These are phyloP conservation scores for Tolypocladium guangdongense DNA, from an alignment of 2,329 filamentous ascomycete genomes.

Conservation along the genomic window DNA sequence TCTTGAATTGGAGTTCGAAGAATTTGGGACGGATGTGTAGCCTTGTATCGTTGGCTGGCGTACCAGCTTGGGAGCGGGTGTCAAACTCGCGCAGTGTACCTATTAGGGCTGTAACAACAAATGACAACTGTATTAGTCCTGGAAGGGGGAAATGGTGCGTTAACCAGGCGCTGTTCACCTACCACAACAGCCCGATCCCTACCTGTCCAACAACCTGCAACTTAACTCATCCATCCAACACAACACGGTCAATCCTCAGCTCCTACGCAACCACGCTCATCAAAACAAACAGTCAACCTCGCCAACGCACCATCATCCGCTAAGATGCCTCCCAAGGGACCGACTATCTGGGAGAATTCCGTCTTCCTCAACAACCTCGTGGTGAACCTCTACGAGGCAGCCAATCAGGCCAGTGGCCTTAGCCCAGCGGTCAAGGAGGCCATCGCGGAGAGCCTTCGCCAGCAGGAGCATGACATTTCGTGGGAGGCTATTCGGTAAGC, in stretches of 20 bases:
- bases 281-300: background rate
- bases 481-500: conserved; percentile 36
- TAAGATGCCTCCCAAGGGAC: conserved; percentile 11
- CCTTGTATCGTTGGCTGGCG: background rate
- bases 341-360: conserved; percentile 19
- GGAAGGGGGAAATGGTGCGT: background rate
- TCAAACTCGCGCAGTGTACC: background rate
- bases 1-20: background rate
- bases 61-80: background rate
- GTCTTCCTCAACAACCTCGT: conserved; percentile 22
- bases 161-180: background rate
- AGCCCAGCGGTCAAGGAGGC: conserved; percentile 15
- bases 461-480: conserved; percentile 21
- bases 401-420: conserved; percentile 15
- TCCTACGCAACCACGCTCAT: background rate
- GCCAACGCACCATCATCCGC: background rate
- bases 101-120: background rate
- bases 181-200: background rate
- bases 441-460: conserved; percentile 21
- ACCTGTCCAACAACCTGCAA: background rate
- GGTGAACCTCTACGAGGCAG: conserved; percentile 20
- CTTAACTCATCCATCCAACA: background rate
- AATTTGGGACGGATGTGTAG: background rate
- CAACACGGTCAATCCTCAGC: background rate
- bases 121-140: background rate